phyloP scores from a whole-genome alignment of 2,329 filamentous ascomycete species.

The Pseudocercospora fuligena region DNA sequence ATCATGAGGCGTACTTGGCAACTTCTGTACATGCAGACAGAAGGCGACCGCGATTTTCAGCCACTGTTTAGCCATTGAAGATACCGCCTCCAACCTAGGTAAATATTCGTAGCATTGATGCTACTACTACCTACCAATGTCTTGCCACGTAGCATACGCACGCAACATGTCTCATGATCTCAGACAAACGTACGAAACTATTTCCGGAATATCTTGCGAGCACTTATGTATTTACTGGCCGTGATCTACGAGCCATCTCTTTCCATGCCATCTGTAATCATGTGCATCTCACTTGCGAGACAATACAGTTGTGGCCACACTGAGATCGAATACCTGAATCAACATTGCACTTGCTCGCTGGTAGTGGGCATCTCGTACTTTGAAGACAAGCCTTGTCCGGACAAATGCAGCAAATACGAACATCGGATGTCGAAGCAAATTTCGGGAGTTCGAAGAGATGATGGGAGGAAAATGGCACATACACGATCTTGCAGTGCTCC shows the following conservation, averaged over 20 bases:
- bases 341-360: conserved; percentile 26
- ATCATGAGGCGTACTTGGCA: not conserved
- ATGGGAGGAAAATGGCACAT: not conserved
- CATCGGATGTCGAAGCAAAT: not conserved
- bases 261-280: not conserved
- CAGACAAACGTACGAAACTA: not conserved
- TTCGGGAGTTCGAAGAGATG: not conserved
- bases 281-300: conserved; percentile 26
- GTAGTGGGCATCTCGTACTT: conserved; percentile 21
- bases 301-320: conserved; percentile 26
- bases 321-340: conserved; percentile 24
- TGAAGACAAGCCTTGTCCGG: conserved; percentile 19
- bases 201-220: not conserved
- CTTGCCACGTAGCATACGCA: not conserved
- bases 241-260: not conserved
- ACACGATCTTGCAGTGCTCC: not conserved
- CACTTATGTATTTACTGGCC: not conserved
- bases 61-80: not conserved
- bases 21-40: not conserved
- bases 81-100: not conserved
- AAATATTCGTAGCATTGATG: not conserved
- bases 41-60: not conserved
- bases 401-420: conserved; percentile 10
- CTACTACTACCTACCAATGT: not conserved
- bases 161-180: not conserved